Conservation (phyloP, 2,329 filamentous ascomycete genomes). For the Diaporthe citri region DNA sequence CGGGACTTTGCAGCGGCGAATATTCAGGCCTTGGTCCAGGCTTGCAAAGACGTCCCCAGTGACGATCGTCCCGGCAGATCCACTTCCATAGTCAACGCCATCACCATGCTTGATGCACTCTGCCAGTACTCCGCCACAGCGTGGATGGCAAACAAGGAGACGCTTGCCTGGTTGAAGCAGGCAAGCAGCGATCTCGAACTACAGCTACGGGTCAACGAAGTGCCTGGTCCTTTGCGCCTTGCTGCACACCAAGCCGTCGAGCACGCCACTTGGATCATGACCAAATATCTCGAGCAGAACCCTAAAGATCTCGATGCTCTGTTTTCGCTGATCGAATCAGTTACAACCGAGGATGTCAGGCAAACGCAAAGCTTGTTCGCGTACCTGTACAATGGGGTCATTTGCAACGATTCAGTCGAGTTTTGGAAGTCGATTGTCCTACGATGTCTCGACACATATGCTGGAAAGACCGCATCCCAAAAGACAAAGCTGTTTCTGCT, state of each 20-base stretch:
- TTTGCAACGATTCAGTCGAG: slow-evolving; percentile 85
- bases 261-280: slow-evolving; percentile 87
- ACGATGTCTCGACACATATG: slow-evolving; percentile 89
- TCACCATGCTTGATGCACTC: slow-evolving; percentile 86
- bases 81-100: slow-evolving; percentile 83
- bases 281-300: slow-evolving; percentile 80
- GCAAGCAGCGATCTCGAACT: slow-evolving; percentile 84
- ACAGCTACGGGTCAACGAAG: slow-evolving; percentile 76
- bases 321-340: slow-evolving; percentile 84
- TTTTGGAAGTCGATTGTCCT: slow-evolving; percentile 87
- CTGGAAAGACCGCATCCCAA: slow-evolving; percentile 81
- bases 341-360: slow-evolving; percentile 87
- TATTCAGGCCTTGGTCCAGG: slow-evolving; percentile 77
- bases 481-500: slow-evolving; percentile 94
- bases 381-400: slow-evolving; percentile 88
- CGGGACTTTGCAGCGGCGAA: slow-evolving; percentile 81
- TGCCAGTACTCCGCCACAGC: slow-evolving; percentile 74
- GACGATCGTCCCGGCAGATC: slow-evolving; percentile 78
- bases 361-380: slow-evolving; percentile 79
- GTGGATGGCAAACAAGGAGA: slow-evolving; percentile 79
- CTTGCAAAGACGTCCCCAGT: slow-evolving; percentile 72
- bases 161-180: slow-evolving; percentile 70
- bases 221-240: slow-evolving; percentile 81
- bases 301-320: slow-evolving; percentile 85
- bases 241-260: slow-evolving; percentile 91